Percentiles rank a stretch among this genome's conserved stretches.
Conservation (phyloP, 345 rosid species). For the Eucalyptus pumila region DNA sequence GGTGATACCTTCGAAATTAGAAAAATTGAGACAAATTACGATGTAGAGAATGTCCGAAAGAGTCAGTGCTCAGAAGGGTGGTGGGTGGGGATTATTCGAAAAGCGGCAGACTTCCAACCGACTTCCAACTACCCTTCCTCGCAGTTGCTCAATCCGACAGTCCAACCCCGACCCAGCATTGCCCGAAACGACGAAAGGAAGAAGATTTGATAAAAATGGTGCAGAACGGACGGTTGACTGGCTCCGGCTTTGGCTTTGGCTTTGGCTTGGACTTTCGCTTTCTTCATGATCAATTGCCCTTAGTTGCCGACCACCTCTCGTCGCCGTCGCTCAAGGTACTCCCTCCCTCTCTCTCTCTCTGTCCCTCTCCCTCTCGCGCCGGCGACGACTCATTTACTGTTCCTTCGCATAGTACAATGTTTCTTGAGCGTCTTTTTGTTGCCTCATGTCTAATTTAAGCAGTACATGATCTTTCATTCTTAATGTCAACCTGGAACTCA, state of each 20-base stretch:
- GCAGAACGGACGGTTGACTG: neutral
- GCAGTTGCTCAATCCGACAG: neutral
- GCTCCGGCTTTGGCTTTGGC: neutral
- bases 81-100: neutral
- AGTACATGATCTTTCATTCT: neutral
- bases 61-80: neutral
- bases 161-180: neutral
- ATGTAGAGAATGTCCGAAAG: neutral
- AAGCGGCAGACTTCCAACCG: neutral
- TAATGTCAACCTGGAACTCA: neutral
- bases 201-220: neutral
- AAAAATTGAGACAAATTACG: neutral
- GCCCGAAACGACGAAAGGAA: neutral
- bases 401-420: neutral
- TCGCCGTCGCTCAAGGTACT: neutral
- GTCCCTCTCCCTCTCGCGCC: neutral
- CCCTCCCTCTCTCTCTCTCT: neutral
- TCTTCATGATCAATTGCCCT: neutral
- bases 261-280: neutral
- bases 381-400: neutral
- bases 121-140: neutral
- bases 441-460: neutral
- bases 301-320: neutral
- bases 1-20: neutral
- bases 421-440: neutral